These are phyloP conservation scores for Cladosporium oxysporum DNA, from an alignment of 2,329 filamentous ascomycete species.

Conservation along the genomic window DNA sequence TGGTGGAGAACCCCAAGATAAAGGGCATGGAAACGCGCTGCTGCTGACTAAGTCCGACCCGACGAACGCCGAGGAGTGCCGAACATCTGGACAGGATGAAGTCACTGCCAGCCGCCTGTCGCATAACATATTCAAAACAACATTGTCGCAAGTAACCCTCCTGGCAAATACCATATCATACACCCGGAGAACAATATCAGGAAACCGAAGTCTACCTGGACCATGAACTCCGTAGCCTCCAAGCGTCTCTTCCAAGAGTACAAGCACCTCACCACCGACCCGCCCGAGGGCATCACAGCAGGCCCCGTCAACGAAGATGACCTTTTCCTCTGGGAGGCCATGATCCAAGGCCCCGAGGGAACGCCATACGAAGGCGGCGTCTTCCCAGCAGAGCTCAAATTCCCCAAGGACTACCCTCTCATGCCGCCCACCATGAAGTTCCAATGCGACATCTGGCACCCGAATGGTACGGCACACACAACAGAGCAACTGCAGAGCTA, in stretches of 20 bases:
- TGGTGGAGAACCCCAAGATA: too few species aligned
- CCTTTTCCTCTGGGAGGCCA: slow-evolving; percentile 91
- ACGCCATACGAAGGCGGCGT: slow-evolving; percentile 96
- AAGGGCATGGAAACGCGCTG: not conserved
- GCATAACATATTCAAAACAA: not conserved
- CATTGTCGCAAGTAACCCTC: too few species aligned
- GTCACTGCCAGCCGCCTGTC: not conserved
- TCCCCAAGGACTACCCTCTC: slow-evolving; percentile 95
- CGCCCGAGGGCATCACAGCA: slow-evolving; percentile 95
- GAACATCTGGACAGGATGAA: not conserved
- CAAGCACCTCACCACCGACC: slow-evolving; percentile 87
- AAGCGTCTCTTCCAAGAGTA: slow-evolving; percentile 95
- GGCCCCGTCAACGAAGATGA: slow-evolving; percentile 93
- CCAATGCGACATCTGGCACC: slow-evolving; percentile 90
- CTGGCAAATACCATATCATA: not conserved
- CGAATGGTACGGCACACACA: slow-evolving; percentile 68
- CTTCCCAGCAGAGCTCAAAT: slow-evolving; percentile 91
- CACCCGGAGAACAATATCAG: not conserved
- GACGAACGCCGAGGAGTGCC: not conserved
- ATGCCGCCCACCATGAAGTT: slow-evolving; percentile 97
- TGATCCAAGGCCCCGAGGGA: slow-evolving; percentile 92
- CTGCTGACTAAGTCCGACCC: not conserved
- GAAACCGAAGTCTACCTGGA: not conserved
- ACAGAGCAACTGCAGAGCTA: not conserved
- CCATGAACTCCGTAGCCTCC: slow-evolving; percentile 53